Percentiles rank a stretch among this genome's conserved stretches.
phyloP scores from a whole-genome alignment of 768 basidiomycete species.

The Coprinopsis marcescibilis region DNA sequence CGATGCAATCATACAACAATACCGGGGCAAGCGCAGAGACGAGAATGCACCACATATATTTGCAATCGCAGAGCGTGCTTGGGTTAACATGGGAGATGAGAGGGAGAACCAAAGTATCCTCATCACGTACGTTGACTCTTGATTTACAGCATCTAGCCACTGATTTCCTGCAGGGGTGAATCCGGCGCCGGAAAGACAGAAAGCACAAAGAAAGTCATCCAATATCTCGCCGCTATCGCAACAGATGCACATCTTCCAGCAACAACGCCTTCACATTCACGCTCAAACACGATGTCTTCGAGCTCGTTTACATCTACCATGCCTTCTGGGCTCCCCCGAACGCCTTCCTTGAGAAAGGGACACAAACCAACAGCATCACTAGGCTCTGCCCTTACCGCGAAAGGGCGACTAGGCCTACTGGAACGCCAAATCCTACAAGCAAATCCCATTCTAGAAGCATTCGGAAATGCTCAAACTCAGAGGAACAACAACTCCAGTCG shows the following conservation, averaged over 20 bases:
- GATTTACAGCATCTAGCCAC: background rate
- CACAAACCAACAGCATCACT: slow-evolving; percentile 40
- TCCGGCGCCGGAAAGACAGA: slow-evolving; percentile 99
- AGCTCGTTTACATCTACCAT: too few species aligned
- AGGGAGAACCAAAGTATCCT: slow-evolving; percentile 96
- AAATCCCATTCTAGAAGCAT: slow-evolving; percentile 95
- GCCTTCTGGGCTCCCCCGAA: slow-evolving; percentile 68
- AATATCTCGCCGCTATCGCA: slow-evolving; percentile 97
- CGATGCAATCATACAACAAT: slow-evolving; percentile 82
- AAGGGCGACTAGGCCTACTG: slow-evolving; percentile 77
- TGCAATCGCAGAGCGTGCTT: slow-evolving; percentile 94
- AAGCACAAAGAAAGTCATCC: slow-evolving; percentile 98
- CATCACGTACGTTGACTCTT: slow-evolving; percentile 72
- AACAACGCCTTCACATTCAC: slow-evolving; percentile 54
- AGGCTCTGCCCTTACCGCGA: slow-evolving; percentile 46
- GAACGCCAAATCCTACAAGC: slow-evolving; percentile 97
- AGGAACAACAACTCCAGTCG: slow-evolving; percentile 98
- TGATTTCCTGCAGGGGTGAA: slow-evolving; percentile 63
- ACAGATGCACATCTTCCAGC: slow-evolving; percentile 62
- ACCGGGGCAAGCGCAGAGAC: slow-evolving; percentile 80
- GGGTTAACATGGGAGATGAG: slow-evolving; percentile 98
- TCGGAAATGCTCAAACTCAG: slow-evolving; percentile 98
- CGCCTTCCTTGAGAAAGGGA: slow-evolving; percentile 55
- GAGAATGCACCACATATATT: slow-evolving; percentile 97
- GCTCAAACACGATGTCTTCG: slow-evolving; percentile 54